A percentile compares a stretch with the other conserved stretches of the same genome.
Evolutionary conservation across 495 filamentous ascomycete genomes (phyloP).

Genomic region (Penicillium longicatenatum): DNA sequence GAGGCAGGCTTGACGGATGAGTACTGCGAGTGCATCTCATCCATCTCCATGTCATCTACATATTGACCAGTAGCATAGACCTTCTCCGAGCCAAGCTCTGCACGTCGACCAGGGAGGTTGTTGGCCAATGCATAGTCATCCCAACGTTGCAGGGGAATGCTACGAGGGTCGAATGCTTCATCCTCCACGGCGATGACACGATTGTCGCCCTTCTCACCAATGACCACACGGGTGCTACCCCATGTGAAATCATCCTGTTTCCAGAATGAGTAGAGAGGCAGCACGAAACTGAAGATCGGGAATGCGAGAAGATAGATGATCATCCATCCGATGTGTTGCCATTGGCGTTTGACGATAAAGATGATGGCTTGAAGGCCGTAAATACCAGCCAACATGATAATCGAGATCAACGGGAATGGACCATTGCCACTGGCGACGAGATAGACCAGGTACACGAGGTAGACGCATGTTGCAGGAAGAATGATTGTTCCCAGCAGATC

Average conservation of each 20-base stretch:
- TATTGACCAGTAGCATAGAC: slow-evolving; percentile 51
- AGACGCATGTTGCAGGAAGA: slow-evolving; percentile 86
- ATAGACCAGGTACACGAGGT: slow-evolving; percentile 90
- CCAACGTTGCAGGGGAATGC: slow-evolving; percentile 93
- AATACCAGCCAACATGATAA: slow-evolving; percentile 84
- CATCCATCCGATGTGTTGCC: slow-evolving; percentile 99
- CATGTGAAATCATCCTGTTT: slow-evolving; percentile 90
- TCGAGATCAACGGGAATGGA: slow-evolving; percentile 81
- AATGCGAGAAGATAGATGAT: slow-evolving; percentile 94
- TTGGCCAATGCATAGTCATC: slow-evolving; percentile 95
- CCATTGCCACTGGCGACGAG: slow-evolving; percentile 67
- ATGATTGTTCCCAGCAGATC: slow-evolving; percentile 94
- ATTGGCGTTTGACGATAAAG: slow-evolving; percentile 93
- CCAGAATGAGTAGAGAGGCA: slow-evolving; percentile 98
- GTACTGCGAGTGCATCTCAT: slow-evolving; percentile 96
- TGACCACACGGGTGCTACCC: slow-evolving; percentile 64
- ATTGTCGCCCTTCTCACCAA: slow-evolving; percentile 89
- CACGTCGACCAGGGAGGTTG: slow-evolving; percentile 88
- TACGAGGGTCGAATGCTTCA: slow-evolving; percentile 84
- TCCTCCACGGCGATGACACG: slow-evolving; percentile 85
- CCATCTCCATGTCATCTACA: slow-evolving; percentile 84
- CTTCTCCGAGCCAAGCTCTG: slow-evolving; percentile 66
- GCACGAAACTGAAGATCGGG: slow-evolving; percentile 88
- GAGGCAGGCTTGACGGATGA: slow-evolving; percentile 93
- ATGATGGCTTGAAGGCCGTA: slow-evolving; percentile 96